Percentiles rank a stretch among this genome's conserved stretches.
Conservation (phyloP, 257 asterid species). For the Nemophila menziesii region DNA sequence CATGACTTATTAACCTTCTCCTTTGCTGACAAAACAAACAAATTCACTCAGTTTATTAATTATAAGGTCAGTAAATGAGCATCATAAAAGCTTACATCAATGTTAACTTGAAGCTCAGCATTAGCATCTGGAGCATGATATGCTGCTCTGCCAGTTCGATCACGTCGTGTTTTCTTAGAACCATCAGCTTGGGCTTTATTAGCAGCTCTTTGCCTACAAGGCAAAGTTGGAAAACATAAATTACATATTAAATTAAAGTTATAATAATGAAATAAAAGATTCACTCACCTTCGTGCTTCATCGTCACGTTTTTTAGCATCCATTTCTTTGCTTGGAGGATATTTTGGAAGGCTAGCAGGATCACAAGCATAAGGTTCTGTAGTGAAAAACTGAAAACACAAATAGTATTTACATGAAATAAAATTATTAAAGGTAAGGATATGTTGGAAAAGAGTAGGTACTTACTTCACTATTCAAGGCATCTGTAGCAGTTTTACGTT, state of each 20-base stretch:
- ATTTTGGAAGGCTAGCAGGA: not conserved
- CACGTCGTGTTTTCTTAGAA: not conserved
- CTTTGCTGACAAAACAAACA: not conserved
- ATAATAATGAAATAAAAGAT: no score
- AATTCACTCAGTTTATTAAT: no score
- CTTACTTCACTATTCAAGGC: slow-evolving; percentile 7
- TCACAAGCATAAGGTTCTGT: not conserved
- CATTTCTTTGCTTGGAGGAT: not conserved
- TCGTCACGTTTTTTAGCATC: not conserved
- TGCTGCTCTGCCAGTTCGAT: not conserved
- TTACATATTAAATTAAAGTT: no score
- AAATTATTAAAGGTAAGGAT: not conserved
- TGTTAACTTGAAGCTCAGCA: not conserved
- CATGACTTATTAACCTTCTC: not conserved
- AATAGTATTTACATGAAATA: not conserved
- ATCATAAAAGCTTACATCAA: not conserved
- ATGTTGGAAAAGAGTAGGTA: not conserved
- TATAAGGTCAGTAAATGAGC: no score
- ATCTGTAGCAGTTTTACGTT: slow-evolving; percentile 3
- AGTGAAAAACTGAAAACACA: not conserved
- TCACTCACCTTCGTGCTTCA: not conserved
- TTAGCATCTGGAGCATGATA: not conserved
- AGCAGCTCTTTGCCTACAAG: not conserved
- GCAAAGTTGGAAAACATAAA: not conserved
- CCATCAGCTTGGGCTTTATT: not conserved